Base-by-base conservation (phyloP, 176 grass and related monocot species). In the Thalia dealbata region DNA sequence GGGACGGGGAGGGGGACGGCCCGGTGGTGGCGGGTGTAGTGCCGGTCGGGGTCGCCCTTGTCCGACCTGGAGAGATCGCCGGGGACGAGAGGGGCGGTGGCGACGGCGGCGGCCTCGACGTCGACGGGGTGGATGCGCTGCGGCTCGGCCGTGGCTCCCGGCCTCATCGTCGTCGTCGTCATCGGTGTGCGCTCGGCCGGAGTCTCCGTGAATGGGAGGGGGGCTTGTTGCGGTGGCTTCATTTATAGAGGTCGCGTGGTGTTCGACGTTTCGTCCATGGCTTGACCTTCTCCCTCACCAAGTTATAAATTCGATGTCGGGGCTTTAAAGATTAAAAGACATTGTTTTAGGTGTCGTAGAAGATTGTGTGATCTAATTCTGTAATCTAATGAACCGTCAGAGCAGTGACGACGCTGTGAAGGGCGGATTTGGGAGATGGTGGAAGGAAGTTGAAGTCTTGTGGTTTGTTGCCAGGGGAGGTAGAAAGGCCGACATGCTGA, bases 81-180 rank as follows among this genome's bases (percentile, higher is more conserved):
- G 0, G 78, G 74, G n/a, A 90, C 82, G 16, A 90, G 87, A 54
- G 92, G 89, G 11, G 66, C 76, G 16, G 89, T 25, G 1, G 87
- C 69, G 35, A 72, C 75, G 10, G 52, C 71, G 2, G 46, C 67
- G 7, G 89, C 44, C 71, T 96, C 93, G 54, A 96, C 50, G 67
- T 96, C 89, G 7, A 79, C 85, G 14, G 93, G 89, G 76, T 96
- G 93, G 66, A 96, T 92, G 73, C 80, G 19, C 87, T 92, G 93
- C 28, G 88, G 86, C 41, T 96, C 89, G 38, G 89, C 78, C 87
- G 88, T 96, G 50, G 38, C 35, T 14, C 3, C 18, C 9, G 42
- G 65, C 65, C 43, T 68, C 26, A 11, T 13, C n/a, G n/a, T 62
- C 59, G 27, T 62, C 61, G 7, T 63, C 24, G 19, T 28, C 12